Evolutionary conservation across 805 yeast species (phyloP).

Genomic region (Kodamaea kaohsiungensis): DNA sequence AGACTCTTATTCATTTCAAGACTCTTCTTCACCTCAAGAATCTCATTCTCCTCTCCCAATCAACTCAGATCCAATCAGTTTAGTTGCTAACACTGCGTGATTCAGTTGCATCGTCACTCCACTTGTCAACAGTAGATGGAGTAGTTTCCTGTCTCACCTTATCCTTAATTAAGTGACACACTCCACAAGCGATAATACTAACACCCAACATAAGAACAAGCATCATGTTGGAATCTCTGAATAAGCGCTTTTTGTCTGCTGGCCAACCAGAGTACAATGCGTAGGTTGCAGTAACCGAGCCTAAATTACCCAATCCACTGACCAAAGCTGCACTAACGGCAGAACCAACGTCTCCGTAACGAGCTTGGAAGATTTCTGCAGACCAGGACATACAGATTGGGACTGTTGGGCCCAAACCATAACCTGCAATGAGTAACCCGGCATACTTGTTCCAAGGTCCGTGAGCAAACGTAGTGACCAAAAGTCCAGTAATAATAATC

Average conservation of each 20-base stretch:
- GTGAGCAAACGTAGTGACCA: slow-evolving; percentile 74
- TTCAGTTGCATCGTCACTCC: background rate
- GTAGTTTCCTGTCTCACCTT: slow-evolving; percentile 8
- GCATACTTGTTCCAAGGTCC: slow-evolving; percentile 77
- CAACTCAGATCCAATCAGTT: too few relatives aligned
- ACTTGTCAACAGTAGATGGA: background rate
- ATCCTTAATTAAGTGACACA: slow-evolving; percentile 34
- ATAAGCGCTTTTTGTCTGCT: slow-evolving; percentile 61
- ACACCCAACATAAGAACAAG: slow-evolving; percentile 75
- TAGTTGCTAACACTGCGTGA: background rate
- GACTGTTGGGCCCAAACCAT: slow-evolving; percentile 88
- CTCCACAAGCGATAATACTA: slow-evolving; percentile 53
- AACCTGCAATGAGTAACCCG: slow-evolving; percentile 79
- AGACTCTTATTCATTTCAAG: background rate
- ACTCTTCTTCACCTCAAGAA: too few relatives aligned
- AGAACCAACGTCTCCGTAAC: slow-evolving; percentile 80
- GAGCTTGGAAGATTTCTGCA: slow-evolving; percentile 67
- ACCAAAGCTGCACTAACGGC: slow-evolving; percentile 84
- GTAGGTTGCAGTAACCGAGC: slow-evolving; percentile 82
- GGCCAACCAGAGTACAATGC: slow-evolving; percentile 91
- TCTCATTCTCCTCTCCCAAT: too few relatives aligned
- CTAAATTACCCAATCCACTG: slow-evolving; percentile 84
- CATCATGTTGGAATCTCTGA: slow-evolving; percentile 78
- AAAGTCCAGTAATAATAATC: slow-evolving; percentile 71
- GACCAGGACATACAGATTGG: slow-evolving; percentile 87